Evolutionary conservation across 192 early-diverging fungal genomes (phyloP).

Genomic region (Mortierella antarctica): DNA sequence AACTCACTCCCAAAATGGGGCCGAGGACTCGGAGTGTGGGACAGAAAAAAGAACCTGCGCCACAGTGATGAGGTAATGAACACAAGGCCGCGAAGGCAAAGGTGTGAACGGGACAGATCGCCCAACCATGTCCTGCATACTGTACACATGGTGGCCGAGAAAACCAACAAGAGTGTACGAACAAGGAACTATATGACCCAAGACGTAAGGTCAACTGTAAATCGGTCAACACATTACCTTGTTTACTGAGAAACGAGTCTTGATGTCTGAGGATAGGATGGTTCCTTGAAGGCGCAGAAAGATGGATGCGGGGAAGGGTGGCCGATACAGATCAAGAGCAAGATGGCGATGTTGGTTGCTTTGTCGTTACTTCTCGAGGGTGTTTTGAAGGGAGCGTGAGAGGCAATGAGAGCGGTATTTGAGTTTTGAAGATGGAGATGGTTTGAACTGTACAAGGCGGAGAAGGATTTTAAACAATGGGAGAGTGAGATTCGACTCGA

Average conservation of each 20-base stretch:
- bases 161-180: neutral
- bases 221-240: neutral
- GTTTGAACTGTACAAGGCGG: constrained; percentile 12
- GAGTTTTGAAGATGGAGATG: constrained; percentile 14
- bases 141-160: neutral
- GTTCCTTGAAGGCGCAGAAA: neutral
- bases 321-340: neutral
- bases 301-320: neutral
- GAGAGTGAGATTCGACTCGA: constrained; percentile 20
- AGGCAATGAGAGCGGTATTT: neutral
- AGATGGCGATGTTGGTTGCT: no score
- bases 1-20: no score
- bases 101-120: neutral
- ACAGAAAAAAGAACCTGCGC: neutral
- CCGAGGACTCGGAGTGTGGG: neutral
- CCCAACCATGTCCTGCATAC: neutral
- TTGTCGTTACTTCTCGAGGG: neutral
- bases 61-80: neutral
- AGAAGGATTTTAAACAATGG: constrained; percentile 3
- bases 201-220: neutral
- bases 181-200: neutral
- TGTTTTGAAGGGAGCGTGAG: neutral
- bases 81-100: neutral
- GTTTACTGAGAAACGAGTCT: neutral
- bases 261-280: neutral